phyloP scores from a whole-genome alignment of 257 asterid genomes.

The Cruciata laevipes region DNA sequence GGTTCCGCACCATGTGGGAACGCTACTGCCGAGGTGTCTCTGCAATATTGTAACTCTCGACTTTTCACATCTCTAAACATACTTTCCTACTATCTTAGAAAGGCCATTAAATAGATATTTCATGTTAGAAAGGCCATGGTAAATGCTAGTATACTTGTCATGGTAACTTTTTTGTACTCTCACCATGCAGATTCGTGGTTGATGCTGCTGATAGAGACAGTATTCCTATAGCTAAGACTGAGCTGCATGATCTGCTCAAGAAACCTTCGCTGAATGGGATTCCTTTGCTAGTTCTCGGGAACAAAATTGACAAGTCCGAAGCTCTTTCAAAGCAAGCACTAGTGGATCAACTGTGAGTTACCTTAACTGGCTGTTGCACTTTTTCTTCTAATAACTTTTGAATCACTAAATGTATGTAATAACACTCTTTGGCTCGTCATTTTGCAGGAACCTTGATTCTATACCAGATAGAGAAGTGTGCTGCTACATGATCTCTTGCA shows the following conservation, averaged over 20 bases:
- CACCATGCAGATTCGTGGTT: constrained; percentile 59
- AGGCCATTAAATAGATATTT: not conserved
- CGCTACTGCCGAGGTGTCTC: constrained; percentile 96
- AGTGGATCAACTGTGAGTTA: constrained; percentile 77
- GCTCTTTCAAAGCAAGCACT: constrained; percentile 68
- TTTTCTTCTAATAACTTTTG: not conserved
- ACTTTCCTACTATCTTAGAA: not conserved
- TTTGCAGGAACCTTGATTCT: constrained; percentile 48
- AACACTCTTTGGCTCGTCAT: not conserved
- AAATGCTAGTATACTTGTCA: not conserved
- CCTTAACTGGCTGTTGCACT: not conserved
- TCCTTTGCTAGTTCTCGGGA: constrained; percentile 80
- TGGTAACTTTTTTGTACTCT: not conserved
- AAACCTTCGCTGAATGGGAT: constrained; percentile 69
- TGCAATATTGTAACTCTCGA: constrained; percentile 59
- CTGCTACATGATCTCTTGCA: constrained; percentile 95
- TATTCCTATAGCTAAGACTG: constrained; percentile 69
- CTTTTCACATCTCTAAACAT: not conserved
- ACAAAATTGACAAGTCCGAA: constrained; percentile 87
- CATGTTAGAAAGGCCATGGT: not conserved
- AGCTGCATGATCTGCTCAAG: constrained; percentile 63
- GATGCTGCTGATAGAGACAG: constrained; percentile 97
- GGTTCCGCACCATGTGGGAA: constrained; percentile 97
- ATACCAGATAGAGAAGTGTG: constrained; percentile 76
- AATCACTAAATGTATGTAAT: not conserved